Percentiles rank a stretch among this genome's conserved stretches.
Evolutionary conservation across 306 rosid genomes (phyloP).

Genomic region (Prunus campanulata): DNA sequence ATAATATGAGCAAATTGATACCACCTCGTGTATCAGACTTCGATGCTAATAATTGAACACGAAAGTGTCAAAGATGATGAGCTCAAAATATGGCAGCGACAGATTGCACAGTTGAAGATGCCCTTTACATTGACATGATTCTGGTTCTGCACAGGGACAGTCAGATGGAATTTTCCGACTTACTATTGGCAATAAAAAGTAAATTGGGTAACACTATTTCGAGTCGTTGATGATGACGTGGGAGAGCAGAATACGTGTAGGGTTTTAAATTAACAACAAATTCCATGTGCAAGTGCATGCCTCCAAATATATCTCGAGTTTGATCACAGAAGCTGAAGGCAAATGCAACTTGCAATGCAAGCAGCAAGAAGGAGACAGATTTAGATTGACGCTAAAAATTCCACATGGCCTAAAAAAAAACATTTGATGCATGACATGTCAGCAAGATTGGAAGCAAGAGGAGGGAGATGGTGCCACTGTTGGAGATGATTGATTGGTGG

Average conservation of each 20-base stretch:
- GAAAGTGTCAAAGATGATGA: too few relatives aligned
- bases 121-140: too few relatives aligned
- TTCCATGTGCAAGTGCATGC: constrained; percentile 2
- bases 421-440: constrained; percentile 63
- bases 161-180: too few relatives aligned
- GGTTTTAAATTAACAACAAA: not conserved
- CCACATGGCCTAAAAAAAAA: constrained; percentile 46
- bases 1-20: too few relatives aligned
- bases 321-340: constrained; percentile 20
- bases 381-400: constrained; percentile 50
- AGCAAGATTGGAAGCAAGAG: constrained; percentile 50
- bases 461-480: constrained; percentile 10
- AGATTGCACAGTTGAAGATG: too few relatives aligned
- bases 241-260: not conserved
- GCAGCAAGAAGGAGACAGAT: constrained; percentile 44
- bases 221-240: too few relatives aligned
- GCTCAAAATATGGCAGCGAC: too few relatives aligned
- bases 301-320: constrained; percentile 23
- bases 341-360: constrained; percentile 7
- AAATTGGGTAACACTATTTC: too few relatives aligned
- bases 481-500: constrained; percentile 34
- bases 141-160: too few relatives aligned
- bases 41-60: too few relatives aligned
- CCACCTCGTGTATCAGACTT: too few relatives aligned
- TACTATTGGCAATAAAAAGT: too few relatives aligned